Evolutionary conservation across 257 asterid genomes (phyloP), one percentile per base, ranked within the genome.

Genomic region (Jacaranda copaia): DNA sequence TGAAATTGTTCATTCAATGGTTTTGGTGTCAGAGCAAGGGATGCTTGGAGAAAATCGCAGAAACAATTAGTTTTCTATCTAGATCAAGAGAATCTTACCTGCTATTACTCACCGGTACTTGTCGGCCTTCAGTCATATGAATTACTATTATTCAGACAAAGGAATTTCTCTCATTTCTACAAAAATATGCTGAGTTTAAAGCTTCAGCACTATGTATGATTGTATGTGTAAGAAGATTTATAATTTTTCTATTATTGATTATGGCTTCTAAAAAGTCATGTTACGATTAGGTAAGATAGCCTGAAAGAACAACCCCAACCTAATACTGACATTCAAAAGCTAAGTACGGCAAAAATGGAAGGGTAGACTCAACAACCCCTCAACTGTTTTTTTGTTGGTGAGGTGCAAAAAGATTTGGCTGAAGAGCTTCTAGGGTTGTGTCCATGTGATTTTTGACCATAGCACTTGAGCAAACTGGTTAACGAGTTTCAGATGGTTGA

Each of bases 401-500:
- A 80, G 80, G 99, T 93, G 81, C 99, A 96, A 78, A 89, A 62
- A 75, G 89, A 85, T 55, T 86, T 85, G 57, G 97, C 97, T 74
- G 94, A 84, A 9, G 88, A 90, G 84, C 90, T 96, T 72, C 80
- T 96, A 79, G 92, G 90, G 64, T 76, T 96, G 80, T 91, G 72
- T 4, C 90, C 98, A 18, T 93, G 99, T 76, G 85, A 88, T 66
- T 96, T 96, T 84, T 87, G 86, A 65, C 99, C 99, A 35, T 91
- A 85, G 71, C 99, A 93, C 84, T 81, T 91, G 4, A 93, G 95
- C 94, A 96, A 96, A 89, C 97, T 96, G 74, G 99, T 97, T 70
- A 93, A 93, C 60, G 98, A 91, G 84, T 95, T 95, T 84, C 89
- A 10, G 91, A 89, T 65, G 97, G 97, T 6, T 93, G 94, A 97